These are phyloP conservation scores for Eucalyptus globulus DNA, from an alignment of 345 rosid genomes.

Conservation along the genomic window DNA sequence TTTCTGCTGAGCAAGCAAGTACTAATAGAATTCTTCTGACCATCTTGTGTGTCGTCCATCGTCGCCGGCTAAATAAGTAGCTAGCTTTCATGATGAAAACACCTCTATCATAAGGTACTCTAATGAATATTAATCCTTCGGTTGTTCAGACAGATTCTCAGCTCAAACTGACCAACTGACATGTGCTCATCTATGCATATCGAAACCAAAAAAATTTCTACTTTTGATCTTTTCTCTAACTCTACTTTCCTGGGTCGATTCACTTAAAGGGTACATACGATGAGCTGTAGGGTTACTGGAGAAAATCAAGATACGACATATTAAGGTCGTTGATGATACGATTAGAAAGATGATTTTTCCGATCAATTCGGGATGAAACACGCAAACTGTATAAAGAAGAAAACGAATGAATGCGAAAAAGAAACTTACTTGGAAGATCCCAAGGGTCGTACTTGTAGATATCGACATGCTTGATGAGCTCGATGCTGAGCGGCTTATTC, in stretches of 20 bases:
- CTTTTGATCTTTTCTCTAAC: background rate
- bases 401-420: background rate
- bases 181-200: background rate
- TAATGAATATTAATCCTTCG: background rate
- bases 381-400: background rate
- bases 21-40: background rate
- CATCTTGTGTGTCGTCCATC: background rate
- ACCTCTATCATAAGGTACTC: background rate
- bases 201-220: background rate
- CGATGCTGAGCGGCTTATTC: conserved; percentile 4
- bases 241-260: background rate
- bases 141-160: background rate
- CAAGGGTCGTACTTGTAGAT: conserved; percentile 18
- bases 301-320: background rate
- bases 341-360: background rate
- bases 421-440: conserved; percentile 20
- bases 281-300: background rate
- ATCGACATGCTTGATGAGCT: conserved; percentile 13
- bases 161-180: background rate
- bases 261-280: background rate
- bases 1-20: background rate
- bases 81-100: background rate
- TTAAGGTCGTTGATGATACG: background rate
- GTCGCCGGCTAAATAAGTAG: background rate
- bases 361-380: background rate